Conservation (phyloP, 768 basidiomycete species). For the Amanita phalloides region DNA sequence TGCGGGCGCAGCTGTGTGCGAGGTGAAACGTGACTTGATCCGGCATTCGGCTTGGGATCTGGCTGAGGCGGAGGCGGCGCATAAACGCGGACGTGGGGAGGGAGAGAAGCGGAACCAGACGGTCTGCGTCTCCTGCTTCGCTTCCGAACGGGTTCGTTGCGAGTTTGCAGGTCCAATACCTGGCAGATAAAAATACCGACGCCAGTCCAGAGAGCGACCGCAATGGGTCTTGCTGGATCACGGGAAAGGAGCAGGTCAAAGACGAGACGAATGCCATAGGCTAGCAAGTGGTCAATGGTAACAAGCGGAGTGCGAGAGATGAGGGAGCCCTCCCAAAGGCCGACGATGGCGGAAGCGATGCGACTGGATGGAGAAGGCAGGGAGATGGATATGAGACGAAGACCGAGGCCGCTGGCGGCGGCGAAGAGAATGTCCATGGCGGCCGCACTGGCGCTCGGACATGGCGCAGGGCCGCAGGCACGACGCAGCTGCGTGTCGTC, state of each 20-base stretch:
- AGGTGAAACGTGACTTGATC: slow-evolving; percentile 12
- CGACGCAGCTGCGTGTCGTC: background rate
- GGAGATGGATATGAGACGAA: slow-evolving; percentile 24
- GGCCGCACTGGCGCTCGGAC: background rate
- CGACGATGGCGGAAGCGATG: slow-evolving; percentile 25
- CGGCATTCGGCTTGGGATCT: slow-evolving; percentile 7
- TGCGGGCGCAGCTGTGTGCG: background rate
- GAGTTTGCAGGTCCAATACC: slow-evolving; percentile 17
- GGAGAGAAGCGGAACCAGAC: slow-evolving; percentile 17
- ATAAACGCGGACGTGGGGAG: slow-evolving; percentile 22
- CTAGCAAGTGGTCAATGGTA: slow-evolving; percentile 28
- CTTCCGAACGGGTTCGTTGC: slow-evolving; percentile 13
- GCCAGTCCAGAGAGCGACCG: slow-evolving; percentile 27
- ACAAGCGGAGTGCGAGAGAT: slow-evolving; percentile 22
- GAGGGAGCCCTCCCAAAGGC: slow-evolving; percentile 30
- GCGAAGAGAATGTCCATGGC: slow-evolving; percentile 33
- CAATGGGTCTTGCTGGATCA: slow-evolving; percentile 18
- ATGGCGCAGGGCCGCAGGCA: background rate
- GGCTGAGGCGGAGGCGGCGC: slow-evolving; percentile 10
- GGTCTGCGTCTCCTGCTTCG: slow-evolving; percentile 19
- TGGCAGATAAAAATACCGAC: slow-evolving; percentile 25
- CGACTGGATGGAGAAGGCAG: slow-evolving; percentile 16
- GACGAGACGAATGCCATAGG: slow-evolving; percentile 30
- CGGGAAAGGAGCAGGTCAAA: slow-evolving; percentile 31
- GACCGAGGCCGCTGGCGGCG: slow-evolving; percentile 29